phyloP scores from a whole-genome alignment of 352 stramenopile species.

The Pythium biforme region DNA sequence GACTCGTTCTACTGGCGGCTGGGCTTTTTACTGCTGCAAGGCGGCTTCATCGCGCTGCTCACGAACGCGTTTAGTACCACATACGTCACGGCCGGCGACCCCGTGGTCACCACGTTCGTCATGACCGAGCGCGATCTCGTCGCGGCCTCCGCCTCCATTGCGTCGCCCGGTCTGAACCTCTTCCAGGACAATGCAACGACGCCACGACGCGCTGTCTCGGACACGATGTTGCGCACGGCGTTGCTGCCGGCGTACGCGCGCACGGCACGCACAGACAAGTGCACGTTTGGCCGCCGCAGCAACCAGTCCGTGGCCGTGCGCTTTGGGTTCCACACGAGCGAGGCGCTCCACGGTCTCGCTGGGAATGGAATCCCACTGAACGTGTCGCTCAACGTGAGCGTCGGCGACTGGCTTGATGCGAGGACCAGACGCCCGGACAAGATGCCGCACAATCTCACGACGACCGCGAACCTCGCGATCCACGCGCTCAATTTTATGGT shows the following conservation, averaged over 20 bases:
- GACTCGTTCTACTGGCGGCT: slow-evolving; percentile 40
- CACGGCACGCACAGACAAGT: neutral
- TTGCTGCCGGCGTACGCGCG: slow-evolving; percentile 13
- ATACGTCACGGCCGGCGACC: slow-evolving; percentile 30
- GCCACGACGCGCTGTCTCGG: slow-evolving; percentile 3
- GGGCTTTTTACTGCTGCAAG: slow-evolving; percentile 29
- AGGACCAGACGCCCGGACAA: too few species aligned
- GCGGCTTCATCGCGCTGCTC: slow-evolving; percentile 31
- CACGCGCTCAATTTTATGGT: slow-evolving; percentile 14
- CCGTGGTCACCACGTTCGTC: neutral
- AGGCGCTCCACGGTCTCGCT: slow-evolving; percentile 2
- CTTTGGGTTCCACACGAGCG: slow-evolving; percentile 17
- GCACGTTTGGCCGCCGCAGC: neutral
- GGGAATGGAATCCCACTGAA: neutral
- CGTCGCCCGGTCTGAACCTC: too few species aligned
- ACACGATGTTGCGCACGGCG: slow-evolving; percentile 22
- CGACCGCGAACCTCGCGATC: slow-evolving; percentile 18
- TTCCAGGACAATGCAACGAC: neutral
- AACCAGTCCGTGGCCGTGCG: slow-evolving; percentile 7
- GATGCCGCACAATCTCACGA: slow-evolving; percentile 22
- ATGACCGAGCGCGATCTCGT: slow-evolving; percentile 16
- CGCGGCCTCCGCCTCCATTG: too few species aligned
- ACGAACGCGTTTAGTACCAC: slow-evolving; percentile 48
- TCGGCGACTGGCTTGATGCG: slow-evolving; percentile 19
- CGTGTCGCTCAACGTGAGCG: slow-evolving; percentile 16